phyloP scores from a whole-genome alignment of 192 early-diverging fungal genomes.

The Backusella australiensis region DNA sequence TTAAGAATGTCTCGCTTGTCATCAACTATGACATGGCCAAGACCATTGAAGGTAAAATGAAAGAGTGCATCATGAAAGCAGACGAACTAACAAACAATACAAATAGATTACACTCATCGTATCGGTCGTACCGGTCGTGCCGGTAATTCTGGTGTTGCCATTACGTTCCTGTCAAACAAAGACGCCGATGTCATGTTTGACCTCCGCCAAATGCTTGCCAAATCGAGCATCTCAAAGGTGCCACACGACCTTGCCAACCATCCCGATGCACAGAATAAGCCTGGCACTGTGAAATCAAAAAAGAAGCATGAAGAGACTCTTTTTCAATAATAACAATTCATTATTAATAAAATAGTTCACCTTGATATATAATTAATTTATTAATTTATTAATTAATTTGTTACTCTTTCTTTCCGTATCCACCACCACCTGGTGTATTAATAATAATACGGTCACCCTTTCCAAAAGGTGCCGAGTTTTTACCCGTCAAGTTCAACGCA shows the following conservation, averaged over 20 bases:
- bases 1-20: constrained; percentile 95
- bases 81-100: neutral
- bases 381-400: neutral
- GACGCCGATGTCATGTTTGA: constrained; percentile 91
- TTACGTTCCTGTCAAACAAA: constrained; percentile 80
- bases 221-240: constrained; percentile 72
- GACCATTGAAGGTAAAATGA: constrained; percentile 79
- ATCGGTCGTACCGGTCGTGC: constrained; percentile 99
- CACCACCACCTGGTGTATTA: constrained; percentile 93
- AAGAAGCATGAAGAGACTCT: constrained; percentile 52
- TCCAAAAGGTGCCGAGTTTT: constrained; percentile 78
- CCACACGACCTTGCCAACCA: constrained; percentile 87
- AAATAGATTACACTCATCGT: constrained; percentile 91
- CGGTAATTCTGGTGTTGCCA: constrained; percentile 85
- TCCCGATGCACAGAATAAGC: constrained; percentile 79
- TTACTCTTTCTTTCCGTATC: constrained; percentile 51
- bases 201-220: constrained; percentile 69
- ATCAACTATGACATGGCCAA: constrained; percentile 99
- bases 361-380: no score
- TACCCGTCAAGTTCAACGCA: constrained; percentile 53
- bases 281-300: constrained; percentile 57
- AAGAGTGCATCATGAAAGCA: neutral
- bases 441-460: constrained; percentile 83
- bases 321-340: constrained; percentile 31
- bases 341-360: no score